Evolutionary conservation across 169 alveolate genomes (phyloP).

Genomic region (Plasmodium fragile): DNA sequence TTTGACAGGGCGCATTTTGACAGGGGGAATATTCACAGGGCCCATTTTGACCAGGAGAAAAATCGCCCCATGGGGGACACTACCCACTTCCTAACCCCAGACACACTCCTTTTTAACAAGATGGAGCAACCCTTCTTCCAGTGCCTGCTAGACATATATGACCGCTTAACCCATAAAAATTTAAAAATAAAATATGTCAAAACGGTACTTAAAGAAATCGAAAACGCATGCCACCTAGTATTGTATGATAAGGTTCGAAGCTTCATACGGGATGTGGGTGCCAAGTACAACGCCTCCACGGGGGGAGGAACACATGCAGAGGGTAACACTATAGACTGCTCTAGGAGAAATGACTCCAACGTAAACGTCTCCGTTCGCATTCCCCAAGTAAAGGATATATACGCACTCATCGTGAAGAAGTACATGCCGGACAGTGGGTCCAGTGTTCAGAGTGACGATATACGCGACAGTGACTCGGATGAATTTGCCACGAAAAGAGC

Average conservation of each 20-base stretch:
- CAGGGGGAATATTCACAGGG: background rate
- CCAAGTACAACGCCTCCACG: background rate
- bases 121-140: conserved; percentile 47
- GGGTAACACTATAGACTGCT: background rate
- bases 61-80: background rate
- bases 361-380: background rate
- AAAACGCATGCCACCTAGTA: conserved; percentile 52
- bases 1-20: background rate
- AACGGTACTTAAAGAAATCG: conserved; percentile 63
- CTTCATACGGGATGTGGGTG: conserved; percentile 29
- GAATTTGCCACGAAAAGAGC: background rate
- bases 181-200: conserved; percentile 50
- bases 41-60: background rate
- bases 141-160: conserved; percentile 44
- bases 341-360: background rate
- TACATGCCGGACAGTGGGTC: background rate
- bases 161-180: conserved; percentile 11
- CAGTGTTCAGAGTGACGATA: background rate
- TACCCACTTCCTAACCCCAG: background rate
- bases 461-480: background rate
- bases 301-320: background rate
- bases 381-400: background rate
- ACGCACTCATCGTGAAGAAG: background rate
- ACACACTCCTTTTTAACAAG: conserved; percentile 29
- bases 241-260: conserved; percentile 35